Evolutionary conservation across 1,284 basidiomycete genomes (phyloP).

Genomic region (Bjerkandera adusta): DNA sequence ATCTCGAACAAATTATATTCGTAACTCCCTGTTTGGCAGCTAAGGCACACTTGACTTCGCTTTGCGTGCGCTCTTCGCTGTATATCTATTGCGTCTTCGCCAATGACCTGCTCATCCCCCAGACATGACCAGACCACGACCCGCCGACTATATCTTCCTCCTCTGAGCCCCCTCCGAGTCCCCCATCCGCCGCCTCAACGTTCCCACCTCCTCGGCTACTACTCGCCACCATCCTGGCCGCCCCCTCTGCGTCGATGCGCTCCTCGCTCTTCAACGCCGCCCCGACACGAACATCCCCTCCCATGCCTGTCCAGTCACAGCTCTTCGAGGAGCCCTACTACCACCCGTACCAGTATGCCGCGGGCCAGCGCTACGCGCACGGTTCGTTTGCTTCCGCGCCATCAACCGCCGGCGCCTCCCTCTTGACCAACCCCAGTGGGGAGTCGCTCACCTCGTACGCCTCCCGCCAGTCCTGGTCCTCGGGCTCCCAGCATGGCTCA

Average conservation of each 20-base stretch:
- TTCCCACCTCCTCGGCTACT: background rate
- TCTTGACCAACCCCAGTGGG: conserved; percentile 20
- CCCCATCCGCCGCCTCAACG: conserved; percentile 4
- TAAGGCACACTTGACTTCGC: conserved; percentile 27
- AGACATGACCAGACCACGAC: conserved; percentile 22
- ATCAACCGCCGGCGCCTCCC: conserved; percentile 20
- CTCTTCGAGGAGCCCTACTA: conserved; percentile 23
- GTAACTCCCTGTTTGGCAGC: conserved; percentile 23
- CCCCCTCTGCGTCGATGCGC: conserved; percentile 16
- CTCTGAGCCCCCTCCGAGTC: conserved; percentile 13
- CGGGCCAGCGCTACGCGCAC: conserved; percentile 25
- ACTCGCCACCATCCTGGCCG: background rate
- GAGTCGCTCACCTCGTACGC: conserved; percentile 19
- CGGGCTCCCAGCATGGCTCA: conserved; percentile 22
- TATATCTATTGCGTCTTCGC: conserved; percentile 26
- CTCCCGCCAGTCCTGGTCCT: conserved; percentile 25
- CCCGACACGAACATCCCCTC: conserved; percentile 8
- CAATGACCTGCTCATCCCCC: conserved; percentile 24
- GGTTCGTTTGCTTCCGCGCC: conserved; percentile 23
- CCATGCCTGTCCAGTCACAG: conserved; percentile 21
- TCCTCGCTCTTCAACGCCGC: conserved; percentile 16
- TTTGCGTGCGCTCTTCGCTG: conserved; percentile 19
- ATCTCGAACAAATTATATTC: conserved; percentile 17
- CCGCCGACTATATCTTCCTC: conserved; percentile 27
- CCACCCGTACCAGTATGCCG: conserved; percentile 16